Percentiles rank a stretch among this genome's conserved stretches.
phyloP scores from a whole-genome alignment of 441 rosid species.

The Melastoma candidum region DNA sequence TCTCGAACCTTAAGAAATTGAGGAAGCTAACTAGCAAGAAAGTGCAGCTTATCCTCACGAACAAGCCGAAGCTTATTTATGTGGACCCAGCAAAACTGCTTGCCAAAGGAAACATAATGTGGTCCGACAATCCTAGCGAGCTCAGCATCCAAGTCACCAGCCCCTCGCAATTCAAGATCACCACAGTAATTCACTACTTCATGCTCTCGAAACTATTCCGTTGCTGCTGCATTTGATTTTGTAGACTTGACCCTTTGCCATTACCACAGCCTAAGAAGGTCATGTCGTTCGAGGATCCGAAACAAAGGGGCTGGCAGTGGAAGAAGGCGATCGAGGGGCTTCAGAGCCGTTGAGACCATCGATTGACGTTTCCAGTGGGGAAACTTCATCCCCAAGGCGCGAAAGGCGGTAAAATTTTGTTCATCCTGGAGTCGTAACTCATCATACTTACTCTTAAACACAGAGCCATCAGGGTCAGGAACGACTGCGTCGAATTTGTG shows the following conservation, averaged over 20 bases:
- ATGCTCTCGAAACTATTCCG: too few species aligned
- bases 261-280: slow-evolving; percentile 86
- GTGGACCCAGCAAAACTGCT: slow-evolving; percentile 86
- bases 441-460: too few species aligned
- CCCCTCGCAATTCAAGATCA: slow-evolving; percentile 81
- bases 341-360: slow-evolving; percentile 48
- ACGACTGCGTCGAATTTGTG: too few species aligned
- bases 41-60: slow-evolving; percentile 96
- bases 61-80: slow-evolving; percentile 84
- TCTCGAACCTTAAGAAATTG: slow-evolving; percentile 91
- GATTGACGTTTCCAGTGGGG: background rate
- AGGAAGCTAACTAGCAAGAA: slow-evolving; percentile 89
- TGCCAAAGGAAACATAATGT: slow-evolving; percentile 78
- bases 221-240: background rate
- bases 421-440: too few species aligned
- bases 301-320: slow-evolving; percentile 98
- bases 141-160: slow-evolving; percentile 73
- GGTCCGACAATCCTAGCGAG: slow-evolving; percentile 89
- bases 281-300: slow-evolving; percentile 74
- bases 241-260: slow-evolving; percentile 7
- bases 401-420: too few species aligned
- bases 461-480: too few species aligned
- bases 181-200: slow-evolving; percentile 37
- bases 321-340: slow-evolving; percentile 89
- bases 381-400: too few species aligned